Percentiles rank a stretch among this genome's conserved stretches.
Conservation (phyloP, 345 rosid species). For the Psidium friedrichsthalianum region DNA sequence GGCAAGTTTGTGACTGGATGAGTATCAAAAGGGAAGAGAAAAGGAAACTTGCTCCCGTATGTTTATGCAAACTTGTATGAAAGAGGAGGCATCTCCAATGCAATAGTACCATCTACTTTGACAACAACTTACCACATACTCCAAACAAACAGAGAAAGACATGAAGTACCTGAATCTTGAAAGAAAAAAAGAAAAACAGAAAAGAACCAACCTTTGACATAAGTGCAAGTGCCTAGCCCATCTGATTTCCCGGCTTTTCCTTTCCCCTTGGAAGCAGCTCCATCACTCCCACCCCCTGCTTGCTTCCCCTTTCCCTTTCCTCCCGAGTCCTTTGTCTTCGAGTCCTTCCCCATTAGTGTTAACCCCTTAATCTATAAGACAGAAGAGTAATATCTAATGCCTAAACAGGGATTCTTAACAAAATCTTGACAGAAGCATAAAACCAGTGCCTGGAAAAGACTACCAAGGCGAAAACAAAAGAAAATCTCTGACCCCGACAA, state of each 20-base stretch:
- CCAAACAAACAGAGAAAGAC: neutral
- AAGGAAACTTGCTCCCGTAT: neutral
- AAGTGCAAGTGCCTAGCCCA: conserved; percentile 96
- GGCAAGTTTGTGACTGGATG: neutral
- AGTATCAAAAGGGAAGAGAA: neutral
- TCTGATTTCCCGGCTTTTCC: conserved; percentile 86
- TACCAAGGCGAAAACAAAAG: neutral
- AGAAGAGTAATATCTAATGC: neutral
- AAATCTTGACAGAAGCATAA: neutral
- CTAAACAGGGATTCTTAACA: neutral
- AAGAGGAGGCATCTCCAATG: neutral
- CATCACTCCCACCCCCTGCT: conserved; percentile 63
- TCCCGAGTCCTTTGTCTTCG: conserved; percentile 5
- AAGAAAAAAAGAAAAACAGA: neutral
- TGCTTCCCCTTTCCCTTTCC: conserved; percentile 92
- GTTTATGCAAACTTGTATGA: neutral
- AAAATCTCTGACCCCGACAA: neutral
- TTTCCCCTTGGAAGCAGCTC: conserved; percentile 69
- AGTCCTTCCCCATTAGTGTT: conserved; percentile 2
- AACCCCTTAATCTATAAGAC: neutral
- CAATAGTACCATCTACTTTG: neutral
- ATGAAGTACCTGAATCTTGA: neutral
- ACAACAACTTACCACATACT: neutral
- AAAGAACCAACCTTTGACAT: conserved; percentile 61
- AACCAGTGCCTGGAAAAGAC: neutral